Conservation (phyloP, 768 basidiomycete species). For the Rickenella mellea region DNA sequence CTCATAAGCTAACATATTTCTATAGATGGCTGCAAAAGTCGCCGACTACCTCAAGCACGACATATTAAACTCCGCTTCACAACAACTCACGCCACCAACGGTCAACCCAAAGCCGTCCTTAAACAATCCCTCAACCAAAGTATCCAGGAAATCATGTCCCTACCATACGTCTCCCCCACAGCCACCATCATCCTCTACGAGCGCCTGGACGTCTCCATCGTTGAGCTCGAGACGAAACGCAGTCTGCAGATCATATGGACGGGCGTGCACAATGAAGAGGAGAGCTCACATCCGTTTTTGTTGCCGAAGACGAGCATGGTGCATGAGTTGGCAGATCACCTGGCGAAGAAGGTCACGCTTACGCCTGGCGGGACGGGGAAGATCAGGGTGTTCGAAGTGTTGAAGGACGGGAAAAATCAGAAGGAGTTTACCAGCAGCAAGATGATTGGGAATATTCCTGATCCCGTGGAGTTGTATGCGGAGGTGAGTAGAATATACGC, state of each 20-base stretch:
- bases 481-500: constrained; percentile 61
- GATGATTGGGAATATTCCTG: constrained; percentile 95
- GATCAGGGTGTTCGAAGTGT: constrained; percentile 93
- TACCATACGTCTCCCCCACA: constrained; percentile 74
- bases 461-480: constrained; percentile 90
- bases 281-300: constrained; percentile 81
- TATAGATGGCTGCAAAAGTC: constrained; percentile 86
- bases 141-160: constrained; percentile 90
- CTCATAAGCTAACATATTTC: constrained; percentile 1
- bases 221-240: constrained; percentile 98
- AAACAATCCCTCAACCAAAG: constrained; percentile 92
- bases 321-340: constrained; percentile 79
- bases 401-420: constrained; percentile 88
- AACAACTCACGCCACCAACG: constrained; percentile 82
- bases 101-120: constrained; percentile 76
- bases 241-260: constrained; percentile 96
- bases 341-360: constrained; percentile 77
- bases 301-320: constrained; percentile 94
- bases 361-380: constrained; percentile 70
- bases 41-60: constrained; percentile 89
- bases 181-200: constrained; percentile 92
- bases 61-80: constrained; percentile 95
- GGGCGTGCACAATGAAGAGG: constrained; percentile 94
- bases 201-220: constrained; percentile 92
- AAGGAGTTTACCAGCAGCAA: constrained; percentile 88